Evolutionary conservation across 2,329 filamentous ascomycete genomes (phyloP), one percentile per base, ranked within the genome.

Genomic region (Colletotrichum musicola): DNA sequence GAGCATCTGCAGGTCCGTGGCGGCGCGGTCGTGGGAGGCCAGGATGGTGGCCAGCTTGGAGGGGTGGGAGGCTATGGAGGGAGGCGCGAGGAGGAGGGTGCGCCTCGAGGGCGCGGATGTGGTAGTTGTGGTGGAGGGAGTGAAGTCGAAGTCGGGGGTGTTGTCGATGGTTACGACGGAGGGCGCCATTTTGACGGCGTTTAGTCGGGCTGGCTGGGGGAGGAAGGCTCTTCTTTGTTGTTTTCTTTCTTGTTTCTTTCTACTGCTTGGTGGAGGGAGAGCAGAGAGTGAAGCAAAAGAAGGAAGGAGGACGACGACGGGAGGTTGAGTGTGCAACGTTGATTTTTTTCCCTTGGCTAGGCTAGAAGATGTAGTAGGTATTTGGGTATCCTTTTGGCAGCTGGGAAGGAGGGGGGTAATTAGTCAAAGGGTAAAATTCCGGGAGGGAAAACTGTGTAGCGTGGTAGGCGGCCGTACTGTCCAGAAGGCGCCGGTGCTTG

Each of bases 1-100:
- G 70, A 99, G 92, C 96, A 99, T 99, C 81, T 98, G 96, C 61
- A 99, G 86, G 77, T 99, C 96, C 71, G 94, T 95, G 53, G 87
- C 84, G 71, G 86, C 83, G 77, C 94, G 91, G 79, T 96, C 90
- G 82, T 93, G 90, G 65, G 89, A 84, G 68, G 89, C 85, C 75
- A 97, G 88, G 71, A 96, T 85, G 73, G 84, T 83, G 72, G 89
- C 88, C 72, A 98, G 86, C 75, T 90, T 90, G 73, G 93, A 91
- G 73, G 95, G 93, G 80, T 97, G 92, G 63, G 93, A 89, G 73
- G 96, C 92, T 75, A 98, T 88, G 25, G 94, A 97, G 13, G 96
- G 95, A 61, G 96, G 95, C 38, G 95, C 94, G 70, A 98, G 90
- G 47, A 97, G 90, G 71, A 97, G 90, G 38, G 91, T 95, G 79